A percentile compares a stretch with the other conserved stretches of the same genome.
phyloP scores from a whole-genome alignment of 257 asterid genomes.

The Lavandula angustifolia region DNA sequence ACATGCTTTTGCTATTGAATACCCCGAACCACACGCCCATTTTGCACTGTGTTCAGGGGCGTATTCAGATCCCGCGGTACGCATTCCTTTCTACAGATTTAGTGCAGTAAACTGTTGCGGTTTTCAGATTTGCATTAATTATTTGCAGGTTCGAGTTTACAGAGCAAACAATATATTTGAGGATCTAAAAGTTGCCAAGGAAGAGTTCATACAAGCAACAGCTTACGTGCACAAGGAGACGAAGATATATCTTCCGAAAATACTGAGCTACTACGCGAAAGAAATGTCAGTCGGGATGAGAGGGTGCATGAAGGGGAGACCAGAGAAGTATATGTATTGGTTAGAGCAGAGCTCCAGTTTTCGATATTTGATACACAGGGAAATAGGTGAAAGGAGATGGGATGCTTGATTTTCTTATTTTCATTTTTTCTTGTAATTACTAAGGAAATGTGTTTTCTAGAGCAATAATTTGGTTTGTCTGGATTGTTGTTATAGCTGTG shows the following conservation, averaged over 20 bases:
- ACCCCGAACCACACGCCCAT: conserved; percentile 86
- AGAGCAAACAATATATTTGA: conserved; percentile 61
- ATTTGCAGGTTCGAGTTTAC: conserved; percentile 68
- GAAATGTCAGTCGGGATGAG: conserved; percentile 64
- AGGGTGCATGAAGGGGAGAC: conserved; percentile 48
- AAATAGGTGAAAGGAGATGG: conserved; percentile 46
- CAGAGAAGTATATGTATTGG: conserved; percentile 72
- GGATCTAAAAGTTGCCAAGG: conserved; percentile 70
- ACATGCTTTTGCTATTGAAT: conserved; percentile 72
- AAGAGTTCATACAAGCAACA: conserved; percentile 67
- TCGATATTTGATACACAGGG: conserved; percentile 69
- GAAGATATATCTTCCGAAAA: conserved; percentile 68
- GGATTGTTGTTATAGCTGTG: not conserved
- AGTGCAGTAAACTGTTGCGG: not conserved
- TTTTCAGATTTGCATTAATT: too few relatives aligned
- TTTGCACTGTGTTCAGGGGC: conserved; percentile 85
- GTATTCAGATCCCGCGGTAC: conserved; percentile 77
- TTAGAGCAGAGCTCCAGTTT: conserved; percentile 65
- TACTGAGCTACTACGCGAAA: conserved; percentile 60
- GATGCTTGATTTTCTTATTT: not conserved
- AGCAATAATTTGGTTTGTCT: conserved; percentile 11
- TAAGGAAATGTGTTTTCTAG: conserved; percentile 27
- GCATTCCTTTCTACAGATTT: not conserved
- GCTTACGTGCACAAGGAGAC: conserved; percentile 60
- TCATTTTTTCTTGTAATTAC: conserved; percentile 32